These are phyloP conservation scores for Nothophaeocryptopus gaeumannii DNA, from an alignment of 2,329 filamentous ascomycete genomes.

Conservation along the genomic window DNA sequence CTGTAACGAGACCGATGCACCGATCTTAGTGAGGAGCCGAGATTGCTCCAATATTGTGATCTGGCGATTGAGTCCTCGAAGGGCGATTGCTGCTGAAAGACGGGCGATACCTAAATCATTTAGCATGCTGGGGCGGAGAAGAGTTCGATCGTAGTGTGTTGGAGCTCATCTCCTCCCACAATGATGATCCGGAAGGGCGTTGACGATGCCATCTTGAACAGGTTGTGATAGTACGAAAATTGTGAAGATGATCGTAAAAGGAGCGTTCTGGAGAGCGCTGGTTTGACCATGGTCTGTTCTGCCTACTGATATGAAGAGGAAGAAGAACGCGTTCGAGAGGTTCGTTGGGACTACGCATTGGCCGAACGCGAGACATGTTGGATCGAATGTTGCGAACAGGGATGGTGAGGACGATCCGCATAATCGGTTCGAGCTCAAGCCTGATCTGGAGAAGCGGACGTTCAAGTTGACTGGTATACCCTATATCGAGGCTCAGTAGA, in stretches of 20 bases:
- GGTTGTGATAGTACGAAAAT: conserved; percentile 7
- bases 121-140: no score
- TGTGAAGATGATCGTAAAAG: conserved; percentile 6
- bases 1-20: conserved; percentile 43
- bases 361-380: conserved; percentile 37
- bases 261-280: conserved; percentile 1
- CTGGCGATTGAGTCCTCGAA: conserved; percentile 35
- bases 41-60: conserved; percentile 38
- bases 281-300: no score
- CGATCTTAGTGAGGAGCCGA: conserved; percentile 35
- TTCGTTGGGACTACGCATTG: conserved; percentile 36
- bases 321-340: conserved; percentile 35
- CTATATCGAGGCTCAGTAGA: conserved; percentile 36
- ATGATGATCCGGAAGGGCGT: conserved; percentile 34
- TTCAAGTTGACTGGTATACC: conserved; percentile 51
- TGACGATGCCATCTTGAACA: conserved; percentile 23
- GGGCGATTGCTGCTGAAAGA: conserved; percentile 36
- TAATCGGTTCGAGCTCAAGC: conserved; percentile 41
- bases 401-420: conserved; percentile 34
- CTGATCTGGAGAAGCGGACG: conserved; percentile 41
- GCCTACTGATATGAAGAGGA: conserved; percentile 28
- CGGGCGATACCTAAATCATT: conserved; percentile 25
- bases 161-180: conserved; percentile 30
- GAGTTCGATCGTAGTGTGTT: neutral
- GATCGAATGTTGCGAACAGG: conserved; percentile 34